Percentiles rank a stretch among this genome's conserved stretches.
These are phyloP conservation scores for Neurospora discreta DNA, from an alignment of 495 filamentous ascomycete genomes.

Conservation along the genomic window DNA sequence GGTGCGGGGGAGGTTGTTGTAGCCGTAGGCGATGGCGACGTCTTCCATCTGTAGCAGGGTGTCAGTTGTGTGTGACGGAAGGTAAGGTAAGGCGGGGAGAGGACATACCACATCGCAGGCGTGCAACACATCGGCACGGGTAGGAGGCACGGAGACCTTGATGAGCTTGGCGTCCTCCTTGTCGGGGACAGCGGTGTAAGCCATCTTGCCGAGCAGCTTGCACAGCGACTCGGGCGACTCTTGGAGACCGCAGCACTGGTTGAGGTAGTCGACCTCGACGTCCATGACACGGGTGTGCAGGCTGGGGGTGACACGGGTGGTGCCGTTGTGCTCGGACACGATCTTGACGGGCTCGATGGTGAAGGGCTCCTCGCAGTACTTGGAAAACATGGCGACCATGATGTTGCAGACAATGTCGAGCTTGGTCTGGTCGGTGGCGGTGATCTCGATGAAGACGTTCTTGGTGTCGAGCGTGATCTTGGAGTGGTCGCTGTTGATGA, in stretches of 20 bases:
- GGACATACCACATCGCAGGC: conserved; percentile 65
- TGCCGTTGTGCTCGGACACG: conserved; percentile 77
- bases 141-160: conserved; percentile 74
- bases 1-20: conserved; percentile 79
- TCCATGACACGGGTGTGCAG: conserved; percentile 61
- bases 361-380: conserved; percentile 80
- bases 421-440: conserved; percentile 94
- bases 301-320: conserved; percentile 70
- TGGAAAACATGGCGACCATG: conserved; percentile 93
- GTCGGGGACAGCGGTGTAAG: conserved; percentile 55
- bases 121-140: conserved; percentile 88
- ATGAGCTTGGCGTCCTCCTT: conserved; percentile 57
- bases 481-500: conserved; percentile 94
- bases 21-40: conserved; percentile 88
- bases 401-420: conserved; percentile 91
- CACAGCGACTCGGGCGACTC: conserved; percentile 62
- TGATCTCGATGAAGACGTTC: conserved; percentile 95
- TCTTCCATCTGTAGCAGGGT: conserved; percentile 67
- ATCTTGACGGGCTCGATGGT: conserved; percentile 89
- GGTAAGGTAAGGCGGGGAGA: background rate
- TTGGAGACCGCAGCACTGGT: conserved; percentile 74
- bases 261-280: conserved; percentile 85
- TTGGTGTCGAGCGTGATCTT: conserved; percentile 85
- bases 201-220: conserved; percentile 75
- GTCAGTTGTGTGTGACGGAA: background rate